These are phyloP conservation scores for Paramecium tetraurelia DNA, from an alignment of 73 alveolate genomes.

Conservation along the genomic window DNA sequence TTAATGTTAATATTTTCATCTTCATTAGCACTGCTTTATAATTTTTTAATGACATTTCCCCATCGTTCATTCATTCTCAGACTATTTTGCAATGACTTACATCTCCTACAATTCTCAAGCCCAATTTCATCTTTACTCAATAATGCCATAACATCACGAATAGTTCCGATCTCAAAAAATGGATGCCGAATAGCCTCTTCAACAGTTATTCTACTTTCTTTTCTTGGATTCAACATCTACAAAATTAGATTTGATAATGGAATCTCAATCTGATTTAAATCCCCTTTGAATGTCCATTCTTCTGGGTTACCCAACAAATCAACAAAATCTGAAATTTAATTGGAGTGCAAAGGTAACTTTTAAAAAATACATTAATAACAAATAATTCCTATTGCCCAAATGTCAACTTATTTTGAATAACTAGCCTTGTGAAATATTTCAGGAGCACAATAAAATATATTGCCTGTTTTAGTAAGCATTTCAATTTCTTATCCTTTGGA, in stretches of 20 bases:
- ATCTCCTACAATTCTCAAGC: neutral
- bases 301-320: slow-evolving; percentile 8
- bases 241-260: neutral
- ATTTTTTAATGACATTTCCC: neutral
- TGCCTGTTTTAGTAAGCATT: slow-evolving; percentile 41
- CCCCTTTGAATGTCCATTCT: neutral
- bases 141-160: neutral
- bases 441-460: slow-evolving; percentile 38
- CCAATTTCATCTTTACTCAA: neutral
- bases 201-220: slow-evolving; percentile 78
- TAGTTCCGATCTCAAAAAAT: slow-evolving; percentile 62
- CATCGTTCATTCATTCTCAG: neutral
- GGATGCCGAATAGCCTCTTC: slow-evolving; percentile 89
- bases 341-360: neutral
- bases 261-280: neutral
- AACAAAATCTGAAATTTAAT: neutral
- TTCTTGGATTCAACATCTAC: slow-evolving; percentile 63
- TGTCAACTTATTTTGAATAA: neutral
- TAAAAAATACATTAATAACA: neutral
- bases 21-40: neutral
- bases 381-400: slow-evolving; percentile 17
- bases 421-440: slow-evolving; percentile 6
- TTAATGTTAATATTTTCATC: neutral
- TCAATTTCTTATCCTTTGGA: neutral
- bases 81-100: neutral